Conservation (phyloP, 2,329 filamentous ascomycete genomes). For the Fusarium sambucinum region DNA sequence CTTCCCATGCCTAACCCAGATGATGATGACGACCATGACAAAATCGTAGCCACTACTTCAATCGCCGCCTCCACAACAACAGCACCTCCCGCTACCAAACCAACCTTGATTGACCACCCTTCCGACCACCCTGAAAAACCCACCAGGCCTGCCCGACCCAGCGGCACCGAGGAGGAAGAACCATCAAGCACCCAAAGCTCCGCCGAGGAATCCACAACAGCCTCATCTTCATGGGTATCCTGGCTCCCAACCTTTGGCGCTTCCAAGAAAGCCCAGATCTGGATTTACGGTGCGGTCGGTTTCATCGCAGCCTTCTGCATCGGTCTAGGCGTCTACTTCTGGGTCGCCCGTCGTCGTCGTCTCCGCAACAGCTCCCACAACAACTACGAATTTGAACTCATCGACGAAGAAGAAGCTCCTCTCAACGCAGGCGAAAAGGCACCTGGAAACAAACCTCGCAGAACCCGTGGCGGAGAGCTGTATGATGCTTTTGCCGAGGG, state of each 20-base stretch:
- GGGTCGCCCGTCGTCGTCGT: conserved; percentile 80
- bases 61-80: conserved; percentile 74
- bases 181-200: conserved; percentile 50
- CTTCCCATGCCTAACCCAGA: conserved; percentile 85
- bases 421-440: conserved; percentile 62
- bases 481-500: conserved; percentile 98
- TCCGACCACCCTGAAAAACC: conserved; percentile 75
- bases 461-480: conserved; percentile 82
- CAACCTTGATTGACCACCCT: conserved; percentile 60
- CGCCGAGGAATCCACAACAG: conserved; percentile 57
- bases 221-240: conserved; percentile 81
- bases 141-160: conserved; percentile 61
- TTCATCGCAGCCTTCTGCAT: conserved; percentile 87
- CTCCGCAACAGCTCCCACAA: conserved; percentile 80
- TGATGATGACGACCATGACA: conserved; percentile 85
- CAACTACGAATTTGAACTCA: conserved; percentile 93
- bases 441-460: conserved; percentile 59
- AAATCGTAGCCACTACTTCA: conserved; percentile 66
- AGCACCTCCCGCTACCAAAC: conserved; percentile 58
- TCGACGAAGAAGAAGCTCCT: conserved; percentile 82
- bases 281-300: conserved; percentile 90
- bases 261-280: conserved; percentile 86
- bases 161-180: conserved; percentile 44
- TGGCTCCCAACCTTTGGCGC: conserved; percentile 93
- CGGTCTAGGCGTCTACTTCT: conserved; percentile 85